Evolutionary conservation across 306 rosid genomes (phyloP), one percentile per base, ranked within the genome.

Genomic region (Rosa lucieae): DNA sequence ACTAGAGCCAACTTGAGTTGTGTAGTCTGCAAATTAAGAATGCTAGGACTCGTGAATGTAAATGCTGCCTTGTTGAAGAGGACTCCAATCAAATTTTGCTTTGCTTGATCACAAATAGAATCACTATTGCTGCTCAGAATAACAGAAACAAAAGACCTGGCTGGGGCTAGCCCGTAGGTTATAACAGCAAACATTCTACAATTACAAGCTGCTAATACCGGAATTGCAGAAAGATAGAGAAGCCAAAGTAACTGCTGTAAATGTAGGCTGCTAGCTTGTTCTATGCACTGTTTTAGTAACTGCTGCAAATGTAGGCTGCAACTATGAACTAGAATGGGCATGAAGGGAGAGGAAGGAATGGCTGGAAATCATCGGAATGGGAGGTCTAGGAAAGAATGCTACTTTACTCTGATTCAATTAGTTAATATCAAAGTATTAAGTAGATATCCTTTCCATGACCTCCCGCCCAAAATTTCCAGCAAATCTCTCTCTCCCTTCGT

Each of bases 401-500:
- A 18, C 6, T 52, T 10, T 39, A 39, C 26, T 63, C 17, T 37
- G 68, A 29, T 29, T 4, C 0, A 66, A 12, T 29, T 29, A 3
- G 12, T 14, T 4, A 35, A 39, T 37, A 66, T 66, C 13, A 17
- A 15, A 66, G 47, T 35, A 17, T 21, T 15, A 18, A 1, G 65
- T 10, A 32, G 37, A 0, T 21, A 62, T 62, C 17, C 68, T 37
- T 66, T 66, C 71, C 71, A 37, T 66, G 72, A 67, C 69, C 80
- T 80, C 82, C 70, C 72, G 39, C 85, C 82, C 21, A 37, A 32
- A 55, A 73, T n/a, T 82, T 80, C 74, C 70, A 37, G 68, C 13
- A n/a, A 43, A 8, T 20, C 44, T 49, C 67, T 39, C 48, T 13
- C 72, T 58, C 65, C 59, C 48, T 55, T 53, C 20, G 37, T 39